phyloP scores from a whole-genome alignment of 208 protist genomes.

The Naegleria fowleri region DNA sequence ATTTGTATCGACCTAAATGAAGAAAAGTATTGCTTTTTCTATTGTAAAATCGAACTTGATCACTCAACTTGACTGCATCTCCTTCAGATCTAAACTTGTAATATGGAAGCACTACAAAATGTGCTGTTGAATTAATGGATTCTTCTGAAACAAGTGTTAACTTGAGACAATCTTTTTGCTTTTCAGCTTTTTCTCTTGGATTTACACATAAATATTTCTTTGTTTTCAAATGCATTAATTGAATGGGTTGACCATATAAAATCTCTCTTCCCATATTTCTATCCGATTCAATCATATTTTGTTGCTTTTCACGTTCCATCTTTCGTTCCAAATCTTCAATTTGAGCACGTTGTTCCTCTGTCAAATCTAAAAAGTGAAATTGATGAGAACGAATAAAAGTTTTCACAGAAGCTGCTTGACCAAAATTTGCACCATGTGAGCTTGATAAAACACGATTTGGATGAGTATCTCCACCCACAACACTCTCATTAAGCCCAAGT shows the following conservation, averaged over 20 bases:
- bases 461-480: neutral
- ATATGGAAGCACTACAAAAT: neutral
- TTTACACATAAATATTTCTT: slow-evolving; percentile 3
- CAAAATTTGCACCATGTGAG: neutral
- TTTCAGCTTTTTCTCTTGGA: slow-evolving; percentile 6
- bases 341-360: neutral
- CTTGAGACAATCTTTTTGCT: slow-evolving; percentile 18
- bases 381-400: neutral
- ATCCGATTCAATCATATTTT: neutral
- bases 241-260: neutral
- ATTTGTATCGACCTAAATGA: neutral
- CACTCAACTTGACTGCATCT: neutral
- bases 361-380: neutral
- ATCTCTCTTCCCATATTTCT: neutral
- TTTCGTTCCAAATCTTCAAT: neutral
- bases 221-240: neutral
- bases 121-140: neutral
- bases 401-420: neutral
- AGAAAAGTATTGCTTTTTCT: neutral
- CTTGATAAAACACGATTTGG: no score
- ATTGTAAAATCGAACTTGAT: neutral
- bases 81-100: neutral
- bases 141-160: neutral
- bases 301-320: neutral
- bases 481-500: neutral